Conservation (phyloP, 768 basidiomycete genomes). For the Leccinum subgranulosum region DNA sequence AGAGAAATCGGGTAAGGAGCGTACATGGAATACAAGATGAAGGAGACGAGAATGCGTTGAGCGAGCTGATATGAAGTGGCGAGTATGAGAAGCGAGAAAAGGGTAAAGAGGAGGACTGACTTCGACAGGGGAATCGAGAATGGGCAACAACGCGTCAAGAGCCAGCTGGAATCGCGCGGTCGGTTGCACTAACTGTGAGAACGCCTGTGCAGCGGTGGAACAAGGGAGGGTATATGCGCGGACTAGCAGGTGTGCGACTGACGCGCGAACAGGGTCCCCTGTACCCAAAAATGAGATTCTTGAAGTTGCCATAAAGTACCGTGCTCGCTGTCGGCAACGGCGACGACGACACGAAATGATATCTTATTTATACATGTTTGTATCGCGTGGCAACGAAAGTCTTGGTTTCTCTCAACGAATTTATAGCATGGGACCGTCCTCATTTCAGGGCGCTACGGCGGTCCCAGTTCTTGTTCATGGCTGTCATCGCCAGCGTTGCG, state of each 20-base stretch:
- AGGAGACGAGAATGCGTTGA: conserved; percentile 73
- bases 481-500: not conserved
- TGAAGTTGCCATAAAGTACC: conserved; percentile 28
- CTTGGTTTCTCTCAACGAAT: not conserved
- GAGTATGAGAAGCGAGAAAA: conserved; percentile 14
- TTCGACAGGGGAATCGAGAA: conserved; percentile 57
- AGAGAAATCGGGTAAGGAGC: conserved; percentile 74
- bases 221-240: conserved; percentile 69
- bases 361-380: conserved; percentile 21
- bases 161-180: conserved; percentile 80
- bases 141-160: conserved; percentile 74
- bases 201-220: conserved; percentile 73
- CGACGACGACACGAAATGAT: conserved; percentile 33
- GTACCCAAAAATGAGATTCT: conserved; percentile 31
- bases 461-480: conserved; percentile 8
- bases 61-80: conserved; percentile 45
- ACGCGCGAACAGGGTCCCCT: conserved; percentile 50
- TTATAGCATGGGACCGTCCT: not conserved
- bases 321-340: conserved; percentile 31
- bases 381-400: conserved; percentile 16
- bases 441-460: not conserved
- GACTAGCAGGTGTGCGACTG: conserved; percentile 64
- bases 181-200: conserved; percentile 71
- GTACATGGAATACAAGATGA: conserved; percentile 78
- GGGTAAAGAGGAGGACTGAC: conserved; percentile 36